Conservation (phyloP, 1,139 yeast genomes). For the Wickerhamomyces sp. region DNA sequence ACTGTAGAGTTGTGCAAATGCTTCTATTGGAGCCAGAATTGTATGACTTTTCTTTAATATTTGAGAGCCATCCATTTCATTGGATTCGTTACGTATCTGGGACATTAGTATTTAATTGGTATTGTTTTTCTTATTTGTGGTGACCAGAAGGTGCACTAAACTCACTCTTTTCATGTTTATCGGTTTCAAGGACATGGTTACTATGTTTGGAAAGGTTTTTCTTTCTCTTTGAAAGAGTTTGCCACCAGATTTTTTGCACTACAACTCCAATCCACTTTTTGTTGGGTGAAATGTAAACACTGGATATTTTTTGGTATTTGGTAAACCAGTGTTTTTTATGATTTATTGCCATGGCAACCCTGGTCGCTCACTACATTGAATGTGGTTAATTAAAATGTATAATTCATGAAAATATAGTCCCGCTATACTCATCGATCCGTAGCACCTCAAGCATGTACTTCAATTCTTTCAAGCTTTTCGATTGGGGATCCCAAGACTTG, state of each 20-base stretch:
- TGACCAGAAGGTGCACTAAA: neutral
- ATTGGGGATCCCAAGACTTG: slow-evolving; percentile 36
- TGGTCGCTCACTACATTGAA: neutral
- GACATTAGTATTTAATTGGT: slow-evolving; percentile 4
- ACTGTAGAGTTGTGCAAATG: slow-evolving; percentile 15
- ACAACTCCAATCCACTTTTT: neutral
- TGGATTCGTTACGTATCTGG: neutral
- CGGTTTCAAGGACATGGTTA: slow-evolving; percentile 6
- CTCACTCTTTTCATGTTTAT: slow-evolving; percentile 5
- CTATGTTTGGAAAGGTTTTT: neutral
- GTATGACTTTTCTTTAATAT: neutral
- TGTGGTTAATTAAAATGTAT: too few species aligned
- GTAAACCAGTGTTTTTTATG: neutral
- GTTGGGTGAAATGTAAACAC: neutral
- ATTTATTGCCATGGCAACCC: too few species aligned
- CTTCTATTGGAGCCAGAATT: slow-evolving; percentile 1
- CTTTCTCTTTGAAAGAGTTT: neutral
- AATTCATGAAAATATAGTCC: slow-evolving; percentile 9
- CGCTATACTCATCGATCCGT: slow-evolving; percentile 20
- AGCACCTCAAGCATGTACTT: slow-evolving; percentile 29
- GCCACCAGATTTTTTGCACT: neutral
- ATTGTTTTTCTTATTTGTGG: too few species aligned
- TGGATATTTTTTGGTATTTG: neutral
- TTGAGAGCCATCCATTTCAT: neutral
- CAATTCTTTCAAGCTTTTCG: slow-evolving; percentile 35